These are phyloP conservation scores for Saccharomyces hybrid DNA, from an alignment of 1,139 yeast genomes.

Conservation along the genomic window DNA sequence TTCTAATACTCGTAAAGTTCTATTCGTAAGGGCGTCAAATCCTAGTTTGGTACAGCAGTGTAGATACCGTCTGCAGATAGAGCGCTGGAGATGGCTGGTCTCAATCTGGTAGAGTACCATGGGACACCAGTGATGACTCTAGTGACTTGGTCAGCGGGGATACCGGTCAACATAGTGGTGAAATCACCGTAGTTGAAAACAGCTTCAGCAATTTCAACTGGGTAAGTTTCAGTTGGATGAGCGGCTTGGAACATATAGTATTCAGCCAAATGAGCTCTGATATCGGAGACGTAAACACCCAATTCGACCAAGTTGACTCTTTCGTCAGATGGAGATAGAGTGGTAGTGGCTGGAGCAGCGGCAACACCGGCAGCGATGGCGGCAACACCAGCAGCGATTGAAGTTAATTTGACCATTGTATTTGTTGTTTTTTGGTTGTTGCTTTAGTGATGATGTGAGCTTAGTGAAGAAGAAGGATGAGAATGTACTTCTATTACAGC, in stretches of 20 bases:
- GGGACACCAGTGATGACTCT: conserved; percentile 12
- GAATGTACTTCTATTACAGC: not conserved
- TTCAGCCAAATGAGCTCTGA: conserved; percentile 3
- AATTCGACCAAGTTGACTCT: conserved; percentile 7
- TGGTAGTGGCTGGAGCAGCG: conserved; percentile 7
- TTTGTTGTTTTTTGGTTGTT: not conserved
- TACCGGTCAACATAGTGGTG: conserved; percentile 1
- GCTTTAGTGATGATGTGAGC: not conserved
- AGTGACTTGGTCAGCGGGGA: conserved; percentile 4
- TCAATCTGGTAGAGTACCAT: conserved; percentile 10
- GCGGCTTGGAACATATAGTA: conserved; percentile 3
- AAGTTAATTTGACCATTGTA: conserved; percentile 1
- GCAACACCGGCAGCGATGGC: not conserved
- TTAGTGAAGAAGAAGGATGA: not conserved
- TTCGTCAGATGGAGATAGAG: conserved; percentile 6
- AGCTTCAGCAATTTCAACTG: conserved; percentile 5
- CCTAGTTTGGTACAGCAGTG: conserved; percentile 2
- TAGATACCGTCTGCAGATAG: conserved; percentile 6
- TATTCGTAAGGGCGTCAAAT: not conserved
- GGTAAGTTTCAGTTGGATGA: conserved; percentile 8
- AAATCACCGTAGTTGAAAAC: conserved; percentile 2
- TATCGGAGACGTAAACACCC: conserved; percentile 7
- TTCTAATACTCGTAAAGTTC: not conserved
- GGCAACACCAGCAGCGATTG: not conserved
- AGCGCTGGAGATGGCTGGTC: conserved; percentile 5